Evolutionary conservation across 169 alveolate species (phyloP), one percentile per base, ranked within the genome.

Genomic region (Theileria parva): DNA sequence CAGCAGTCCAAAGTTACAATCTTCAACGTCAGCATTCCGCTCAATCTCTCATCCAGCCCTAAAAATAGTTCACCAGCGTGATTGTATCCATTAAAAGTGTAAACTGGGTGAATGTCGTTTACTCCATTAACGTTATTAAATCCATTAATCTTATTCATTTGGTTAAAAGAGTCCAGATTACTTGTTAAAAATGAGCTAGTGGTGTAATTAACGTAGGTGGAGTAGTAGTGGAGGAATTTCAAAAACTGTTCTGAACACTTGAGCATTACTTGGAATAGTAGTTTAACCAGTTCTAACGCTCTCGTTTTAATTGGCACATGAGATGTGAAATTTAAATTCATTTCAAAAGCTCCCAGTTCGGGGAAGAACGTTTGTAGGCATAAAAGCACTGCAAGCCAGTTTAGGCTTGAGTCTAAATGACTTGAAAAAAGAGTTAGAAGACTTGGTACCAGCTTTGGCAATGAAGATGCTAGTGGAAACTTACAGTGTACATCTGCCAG

Each of bases 331-430:
- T 81, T 84, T 27, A 81, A 28, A n/a, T 84, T 78, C 27, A 77
- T 57, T 30, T 84, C 90, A 53, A 77, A 84, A 2, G 84, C 90
- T 25, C 90, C 90, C 61, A 84, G 61, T 57, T 75, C 90, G 7
- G 86, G 90, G 32, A 77, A 75, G 11, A 78, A 27, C 25, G 77
- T 77, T 71, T 84, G 86, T 4, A 84, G 65, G 44, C 81, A 63
- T 39, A 84, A 53, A 1, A 84, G 70, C 17, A 81, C 55, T 13
- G 83, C 74, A 28, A 69, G 85, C 88, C 88, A 81, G 28, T 30
- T 25, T 13, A 37, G 19, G 37, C 76, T 84, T 44, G 79, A 69
- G 3, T 70, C 48, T 34, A 84, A 27, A 23, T 77, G 64, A n/a
- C 32, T 25, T 7, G 83, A 65, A n/a, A 84, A 63, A 61, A 27